These are phyloP conservation scores for Phoma sp. DNA, from an alignment of 2,329 filamentous ascomycete species.

Conservation along the genomic window DNA sequence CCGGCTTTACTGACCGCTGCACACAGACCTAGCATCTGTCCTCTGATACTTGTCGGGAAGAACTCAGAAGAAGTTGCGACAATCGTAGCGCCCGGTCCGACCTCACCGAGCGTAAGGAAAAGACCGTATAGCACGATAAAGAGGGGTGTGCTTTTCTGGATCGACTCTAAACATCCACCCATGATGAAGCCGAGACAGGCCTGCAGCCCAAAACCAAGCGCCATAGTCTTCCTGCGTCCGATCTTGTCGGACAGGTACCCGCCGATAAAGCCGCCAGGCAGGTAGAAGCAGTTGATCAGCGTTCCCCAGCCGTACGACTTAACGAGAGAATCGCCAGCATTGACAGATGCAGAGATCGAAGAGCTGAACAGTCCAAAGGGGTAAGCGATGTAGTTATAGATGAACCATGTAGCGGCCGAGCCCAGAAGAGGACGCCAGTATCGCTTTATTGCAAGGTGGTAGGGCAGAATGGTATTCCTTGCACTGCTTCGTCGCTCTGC, in stretches of 20 bases:
- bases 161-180: slow-evolving; percentile 31
- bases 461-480: slow-evolving; percentile 50
- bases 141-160: slow-evolving; percentile 38
- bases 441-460: slow-evolving; percentile 54
- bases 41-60: slow-evolving; percentile 35
- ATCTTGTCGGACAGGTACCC: slow-evolving; percentile 35
- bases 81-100: slow-evolving; percentile 28
- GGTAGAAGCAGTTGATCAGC: slow-evolving; percentile 30
- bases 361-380: slow-evolving; percentile 63
- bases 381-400: slow-evolving; percentile 62
- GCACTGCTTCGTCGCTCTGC: slow-evolving; percentile 57
- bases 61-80: slow-evolving; percentile 31
- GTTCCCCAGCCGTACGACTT: slow-evolving; percentile 32
- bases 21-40: slow-evolving; percentile 34
- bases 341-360: slow-evolving; percentile 51
- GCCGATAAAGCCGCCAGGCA: slow-evolving; percentile 37
- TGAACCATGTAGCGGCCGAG: slow-evolving; percentile 58
- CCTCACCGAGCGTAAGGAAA: slow-evolving; percentile 35
- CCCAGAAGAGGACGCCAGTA: slow-evolving; percentile 60
- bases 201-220: slow-evolving; percentile 31
- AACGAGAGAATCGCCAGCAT: slow-evolving; percentile 26
- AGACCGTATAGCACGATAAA: slow-evolving; percentile 39
- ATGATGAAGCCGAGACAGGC: slow-evolving; percentile 34
- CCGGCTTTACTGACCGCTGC: slow-evolving; percentile 34
- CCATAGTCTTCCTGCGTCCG: slow-evolving; percentile 32